phyloP scores from a whole-genome alignment of 257 asterid genomes.

The Solanum dulcamara region DNA sequence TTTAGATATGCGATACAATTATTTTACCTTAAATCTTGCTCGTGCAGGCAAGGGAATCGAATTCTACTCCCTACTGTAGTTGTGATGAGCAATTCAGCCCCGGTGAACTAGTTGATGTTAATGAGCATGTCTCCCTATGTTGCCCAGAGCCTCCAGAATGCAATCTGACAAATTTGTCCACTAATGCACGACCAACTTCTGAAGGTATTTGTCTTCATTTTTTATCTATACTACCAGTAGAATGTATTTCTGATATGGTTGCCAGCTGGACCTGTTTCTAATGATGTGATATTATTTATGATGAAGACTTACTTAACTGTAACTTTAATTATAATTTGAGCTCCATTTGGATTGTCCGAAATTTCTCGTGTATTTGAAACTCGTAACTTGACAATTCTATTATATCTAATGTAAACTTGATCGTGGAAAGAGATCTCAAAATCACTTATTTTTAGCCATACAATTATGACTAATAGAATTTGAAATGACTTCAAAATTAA shows the following conservation, averaged over 20 bases:
- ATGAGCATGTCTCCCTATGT: conserved; percentile 19
- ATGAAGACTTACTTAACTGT: not conserved
- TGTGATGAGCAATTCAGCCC: conserved; percentile 53
- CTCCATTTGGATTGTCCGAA: not conserved
- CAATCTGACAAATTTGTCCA: conserved; percentile 1
- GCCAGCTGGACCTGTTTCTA: not conserved
- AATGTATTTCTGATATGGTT: not conserved
- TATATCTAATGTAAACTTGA: not conserved
- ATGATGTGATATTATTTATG: not conserved
- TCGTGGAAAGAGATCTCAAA: not conserved
- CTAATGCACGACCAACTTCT: conserved; percentile 16
- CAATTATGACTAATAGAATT: not conserved
- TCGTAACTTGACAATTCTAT: not conserved
- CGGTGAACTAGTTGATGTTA: conserved; percentile 12
- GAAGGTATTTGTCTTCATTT: conserved; percentile 30
- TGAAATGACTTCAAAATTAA: not conserved
- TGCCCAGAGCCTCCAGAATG: conserved; percentile 10
- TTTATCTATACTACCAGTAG: not conserved
- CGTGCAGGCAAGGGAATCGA: conserved; percentile 46
- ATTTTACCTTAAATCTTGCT: not conserved
- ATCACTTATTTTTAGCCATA: not conserved
- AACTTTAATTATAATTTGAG: not conserved
- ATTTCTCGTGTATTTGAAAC: not conserved
- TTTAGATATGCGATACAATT: not conserved
- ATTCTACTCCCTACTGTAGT: conserved; percentile 49